Base-by-base conservation (phyloP, 2,329 filamentous ascomycete species). In the Aspergillus fumigatiaffinis region DNA sequence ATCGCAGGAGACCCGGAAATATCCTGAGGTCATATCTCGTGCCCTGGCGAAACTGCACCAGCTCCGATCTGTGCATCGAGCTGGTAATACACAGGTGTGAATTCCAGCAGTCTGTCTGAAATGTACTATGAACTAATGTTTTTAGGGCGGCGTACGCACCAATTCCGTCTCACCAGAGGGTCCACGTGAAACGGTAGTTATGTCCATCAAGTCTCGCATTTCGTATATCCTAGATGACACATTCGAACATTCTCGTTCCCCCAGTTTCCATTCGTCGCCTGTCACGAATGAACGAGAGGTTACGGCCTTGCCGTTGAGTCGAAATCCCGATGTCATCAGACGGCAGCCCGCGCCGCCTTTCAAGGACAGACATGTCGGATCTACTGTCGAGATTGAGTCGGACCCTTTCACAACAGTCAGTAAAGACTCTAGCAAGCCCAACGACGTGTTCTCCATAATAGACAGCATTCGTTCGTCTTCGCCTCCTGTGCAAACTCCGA, bases 361-460 rank as follows among this genome's bases (percentile, higher is more conserved):
- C 81, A 50, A 78, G 82, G 82, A 89, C 84, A 81, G 50, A 77
- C 82, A 21, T 82, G 82, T 56, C 28, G 82, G 90, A 47, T 94
- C 94, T 66, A 84, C 87, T 2, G 77, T 85, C 0, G 87, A 93
- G 50, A 82, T 84, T 29, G 84, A 86, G 12, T 84, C 87, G 0
- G 78, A 80, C 0, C 76, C 81, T 3, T 75, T 80, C 4, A 73
- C 76, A 14, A 74, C 72, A 0, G 69, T 71, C 21, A 63, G 68
- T 3, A 87, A 90, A 55, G 91, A 89, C 0, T 91, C 94, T 64
- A 75, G 87, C 51, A 91, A 95, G 69, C 81, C 81, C 49, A 73
- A 74, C 8, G 85, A 88, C 61, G 83, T 82, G 25, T 82, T 84
- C 4, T 80, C 80, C 0, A 78, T 93, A 60, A 93, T 92, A 63